Evolutionary conservation across 495 filamentous ascomycete species (phyloP), one percentile per base, ranked within the genome.

Genomic region (Aspergillus baeticus): DNA sequence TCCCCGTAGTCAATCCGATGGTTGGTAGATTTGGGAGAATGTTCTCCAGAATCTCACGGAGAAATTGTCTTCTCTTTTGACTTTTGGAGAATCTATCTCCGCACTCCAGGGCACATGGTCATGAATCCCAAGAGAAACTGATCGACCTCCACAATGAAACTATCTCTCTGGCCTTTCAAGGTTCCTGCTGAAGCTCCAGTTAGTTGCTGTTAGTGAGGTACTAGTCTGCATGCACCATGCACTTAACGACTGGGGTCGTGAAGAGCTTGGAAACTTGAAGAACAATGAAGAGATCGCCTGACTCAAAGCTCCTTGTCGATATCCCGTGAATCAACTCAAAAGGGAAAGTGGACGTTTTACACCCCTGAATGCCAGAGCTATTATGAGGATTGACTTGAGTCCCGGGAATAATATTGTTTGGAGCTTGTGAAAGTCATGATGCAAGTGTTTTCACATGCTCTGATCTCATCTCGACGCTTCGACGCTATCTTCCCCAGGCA

Each of bases 131-230:
- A 29, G 23, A 21, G 36, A n/a, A 39, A 20, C 22, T 51, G 39
- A 23, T 54, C 14, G 13, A 34, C 44, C 36, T 45, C 51, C 38
- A 29, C 10, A 54, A 34, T 15, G 26, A 14, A 20, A 11, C 23
- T 34, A 26, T 31, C 23, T n/a, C n/a, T 36, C 3, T 36, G 29
- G 18, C 15, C 18, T 20, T 14, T 36, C 7, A n/a, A 13, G 36
- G 36, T 37, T 33, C 18, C 34, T 50, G 47, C 35, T 41, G 36
- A 42, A 52, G 23, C 49, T 51, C 48, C 15, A 2, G n/a, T 15
- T 42, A 52, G 36, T 13, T 18, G 23, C 37, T 52, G 22, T 21
- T 52, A 52, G 49, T 42, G 37, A 52, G 49, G 49, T 52, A 52
- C 49, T 52, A 52, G 49, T 42, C 37, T 42, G 37, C 36, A 29